A percentile compares a stretch with the other conserved stretches of the same genome.
Evolutionary conservation across 805 yeast genomes (phyloP).

Genomic region (Kazachstania taianensis): DNA sequence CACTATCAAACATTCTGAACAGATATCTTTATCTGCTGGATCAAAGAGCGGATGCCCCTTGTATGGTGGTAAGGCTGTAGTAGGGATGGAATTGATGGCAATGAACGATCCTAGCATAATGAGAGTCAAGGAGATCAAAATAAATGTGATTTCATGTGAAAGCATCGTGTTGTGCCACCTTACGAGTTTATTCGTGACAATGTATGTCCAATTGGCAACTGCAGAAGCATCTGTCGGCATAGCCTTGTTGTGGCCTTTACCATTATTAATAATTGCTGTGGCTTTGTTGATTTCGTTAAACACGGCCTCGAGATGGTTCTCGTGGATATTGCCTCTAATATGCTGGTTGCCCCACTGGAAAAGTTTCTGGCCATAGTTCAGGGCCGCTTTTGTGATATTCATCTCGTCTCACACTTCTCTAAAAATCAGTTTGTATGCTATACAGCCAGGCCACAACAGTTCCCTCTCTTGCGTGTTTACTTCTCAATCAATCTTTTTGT

Average conservation of each 20-base stretch:
- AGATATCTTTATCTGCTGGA: conserved; percentile 31
- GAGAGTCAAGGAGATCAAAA: conserved; percentile 21
- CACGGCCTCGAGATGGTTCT: background rate
- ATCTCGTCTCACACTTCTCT: too few species aligned
- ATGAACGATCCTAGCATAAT: conserved; percentile 30
- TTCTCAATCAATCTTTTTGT: too few species aligned
- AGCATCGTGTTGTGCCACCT: background rate
- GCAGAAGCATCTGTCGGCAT: background rate
- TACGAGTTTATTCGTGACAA: background rate
- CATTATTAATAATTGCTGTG: background rate
- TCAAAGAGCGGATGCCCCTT: conserved; percentile 33
- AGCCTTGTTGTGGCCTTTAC: background rate
- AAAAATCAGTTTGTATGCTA: too few species aligned
- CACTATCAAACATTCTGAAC: conserved; percentile 12
- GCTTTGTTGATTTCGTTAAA: background rate
- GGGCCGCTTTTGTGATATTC: too few species aligned
- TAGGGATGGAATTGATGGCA: conserved; percentile 25
- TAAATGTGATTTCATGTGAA: conserved; percentile 1
- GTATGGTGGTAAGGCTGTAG: conserved; percentile 28
- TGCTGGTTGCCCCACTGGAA: background rate
- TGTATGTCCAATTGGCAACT: background rate
- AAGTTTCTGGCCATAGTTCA: background rate
- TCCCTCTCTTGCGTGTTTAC: too few species aligned
- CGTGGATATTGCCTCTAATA: background rate
- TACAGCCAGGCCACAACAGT: too few species aligned